Base-by-base conservation (phyloP, 768 basidiomycete species). In the Scleroderma citrinum region DNA sequence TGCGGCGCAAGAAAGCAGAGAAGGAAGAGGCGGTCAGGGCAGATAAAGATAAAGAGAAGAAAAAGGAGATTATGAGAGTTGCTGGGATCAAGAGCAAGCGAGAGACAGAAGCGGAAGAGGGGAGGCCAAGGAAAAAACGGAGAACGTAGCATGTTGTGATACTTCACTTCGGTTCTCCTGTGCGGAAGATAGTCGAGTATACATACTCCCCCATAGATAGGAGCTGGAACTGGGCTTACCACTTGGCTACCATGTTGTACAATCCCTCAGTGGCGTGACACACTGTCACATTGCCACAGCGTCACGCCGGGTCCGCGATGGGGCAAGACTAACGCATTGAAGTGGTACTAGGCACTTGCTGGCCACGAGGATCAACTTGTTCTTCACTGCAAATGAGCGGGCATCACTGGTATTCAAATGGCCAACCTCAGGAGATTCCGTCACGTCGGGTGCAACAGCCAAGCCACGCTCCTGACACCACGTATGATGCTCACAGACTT, bases 11-110 rank as follows among this genome's bases (percentile, higher is more conserved):
- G 73, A 87, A 82, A 70, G 66, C 80, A 10, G 86, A 78, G 56
- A 87, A 84, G 68, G 80, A 81, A 54, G 85, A 85, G 56, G 75
- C 67, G 41, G 68, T 63, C 62, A 80, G 77, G 56, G 64, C 56
- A 1, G 84, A 87, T 54, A 90, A 84, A 63, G 83, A 83, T 26
- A 89, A 75, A 63, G 87, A 86, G 67, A 82, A 79, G 68, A 75
- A 80, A 64, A 91, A 86, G 61, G 87, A 84, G 44, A 72, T 78
- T 47, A 89, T 92, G 89, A 73, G 80, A 49, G 63, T 71, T 31
- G 76, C 78, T 14, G 89, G 90, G 30, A 75, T 82, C 64, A 88
- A 85, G 69, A 79, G 66, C 54, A 87, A 88, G 63, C 73, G 85
- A 24, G 80, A 85, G 53, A 66, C 70, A 5, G 84, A 83, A 44